Conservation (phyloP, 2,329 filamentous ascomycete genomes). For the Acrocalymma vagum region DNA sequence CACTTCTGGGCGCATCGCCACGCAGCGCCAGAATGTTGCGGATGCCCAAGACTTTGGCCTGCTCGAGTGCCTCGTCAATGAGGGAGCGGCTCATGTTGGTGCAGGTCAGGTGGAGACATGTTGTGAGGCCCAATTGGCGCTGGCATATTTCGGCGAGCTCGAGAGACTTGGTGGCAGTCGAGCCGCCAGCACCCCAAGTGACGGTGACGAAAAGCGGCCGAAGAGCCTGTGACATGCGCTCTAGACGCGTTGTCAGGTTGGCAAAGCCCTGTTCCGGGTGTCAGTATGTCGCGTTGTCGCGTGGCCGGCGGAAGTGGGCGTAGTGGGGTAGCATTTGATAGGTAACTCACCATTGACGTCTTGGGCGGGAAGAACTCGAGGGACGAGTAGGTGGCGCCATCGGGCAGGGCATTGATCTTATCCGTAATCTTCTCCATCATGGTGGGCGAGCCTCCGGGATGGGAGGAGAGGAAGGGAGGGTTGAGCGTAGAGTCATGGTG, state of each 20-base stretch:
- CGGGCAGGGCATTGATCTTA: constrained; percentile 90
- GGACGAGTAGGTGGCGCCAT: constrained; percentile 86
- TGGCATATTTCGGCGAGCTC: constrained; percentile 96
- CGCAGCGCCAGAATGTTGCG: constrained; percentile 92
- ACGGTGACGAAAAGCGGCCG: constrained; percentile 95
- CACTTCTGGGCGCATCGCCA: constrained; percentile 87
- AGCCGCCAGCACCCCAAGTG: constrained; percentile 96
- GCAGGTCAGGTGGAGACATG: constrained; percentile 94
- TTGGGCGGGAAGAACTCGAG: constrained; percentile 99
- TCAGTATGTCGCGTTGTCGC: constrained; percentile 19
- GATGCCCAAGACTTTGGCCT: constrained; percentile 89
- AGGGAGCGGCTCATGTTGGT: constrained; percentile 93
- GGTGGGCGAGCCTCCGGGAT: constrained; percentile 1
- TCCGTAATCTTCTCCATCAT: constrained; percentile 78
- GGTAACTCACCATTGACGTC: constrained; percentile 76
- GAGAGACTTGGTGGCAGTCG: constrained; percentile 87
- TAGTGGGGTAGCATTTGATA: too few species aligned
- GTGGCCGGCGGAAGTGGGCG: constrained; percentile 24
- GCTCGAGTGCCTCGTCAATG: constrained; percentile 88
- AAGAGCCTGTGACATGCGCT: constrained; percentile 92
- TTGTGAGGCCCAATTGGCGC: constrained; percentile 88
- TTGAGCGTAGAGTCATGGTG: constrained; percentile 39
- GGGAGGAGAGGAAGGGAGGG: constrained; percentile 11
- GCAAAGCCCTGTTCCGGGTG: constrained; percentile 71
- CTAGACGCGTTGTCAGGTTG: constrained; percentile 90